Evolutionary conservation across 768 basidiomycete species (phyloP), one percentile per base, ranked within the genome.

Genomic region (Lyophyllum atratum): DNA sequence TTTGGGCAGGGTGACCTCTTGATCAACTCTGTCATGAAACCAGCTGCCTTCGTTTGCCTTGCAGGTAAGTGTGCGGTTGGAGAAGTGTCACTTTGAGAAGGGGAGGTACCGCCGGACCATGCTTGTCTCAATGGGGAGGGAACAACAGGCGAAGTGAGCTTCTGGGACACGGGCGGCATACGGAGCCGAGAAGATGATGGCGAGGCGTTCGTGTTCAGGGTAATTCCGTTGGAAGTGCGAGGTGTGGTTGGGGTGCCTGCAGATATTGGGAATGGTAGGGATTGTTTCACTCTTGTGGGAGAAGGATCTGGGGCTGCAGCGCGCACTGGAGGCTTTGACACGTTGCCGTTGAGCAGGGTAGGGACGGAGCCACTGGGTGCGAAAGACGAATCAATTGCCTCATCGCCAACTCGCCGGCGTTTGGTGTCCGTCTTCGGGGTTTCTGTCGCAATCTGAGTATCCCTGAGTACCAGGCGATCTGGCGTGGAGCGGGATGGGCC

Each of bases 51-150:
- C 1, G 87, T 89, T 25, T 81, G 83, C 52, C 77, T 82, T 19
- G 72, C 66, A 50, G 75, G 67, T 34, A 75, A 39, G 4, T 54
- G 68, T 39, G 70, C 65, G 28, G 74, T 66, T 45, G 74, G 68
- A 7, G 64, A 49, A 14, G 14, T 19, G 28, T 72, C 74, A 53
- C 69, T 70, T 6, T 56, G 62, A 4, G 79, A 76, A 24, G 68
- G 62, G 1, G 76, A 69, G 0, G 80, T 75, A 17, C 70, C 70
- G 12, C 75, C 77, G 1, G 81, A 80, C 90, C 90, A 92, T 3
- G 87, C 78, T 62, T 92, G 86, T 5, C 90, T 82, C 43, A 93
- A 74, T 24, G 90, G 91, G 10, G 90, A 92, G 15, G 91, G 89
- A 8, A 84, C 71, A 12, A 79, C 81, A 6, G 91, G 90, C 1